Evolutionary conservation across 495 filamentous ascomycete species (phyloP), one percentile per base, ranked within the genome.

Genomic region (Penicillium argentinense): DNA sequence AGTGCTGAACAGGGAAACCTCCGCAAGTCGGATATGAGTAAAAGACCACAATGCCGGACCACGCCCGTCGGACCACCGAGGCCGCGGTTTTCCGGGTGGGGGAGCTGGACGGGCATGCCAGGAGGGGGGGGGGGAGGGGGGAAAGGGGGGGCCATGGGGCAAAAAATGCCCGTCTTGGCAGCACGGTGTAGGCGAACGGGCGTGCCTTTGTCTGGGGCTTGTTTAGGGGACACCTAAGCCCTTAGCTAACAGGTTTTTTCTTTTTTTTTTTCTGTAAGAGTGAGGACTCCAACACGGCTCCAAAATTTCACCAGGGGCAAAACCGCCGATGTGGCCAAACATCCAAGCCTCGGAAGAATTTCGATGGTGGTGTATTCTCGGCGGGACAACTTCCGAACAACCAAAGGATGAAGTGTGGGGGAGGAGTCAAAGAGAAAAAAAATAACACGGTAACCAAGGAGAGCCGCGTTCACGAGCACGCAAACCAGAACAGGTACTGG

Each of bases 271-370:
- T n/a, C n/a, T n/a, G n/a, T n/a, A n/a, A n/a, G n/a, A n/a, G n/a
- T n/a, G n/a, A n/a, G n/a, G n/a, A 33, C 29, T 33, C 29, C 29
- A 33, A 33, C 29, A 33, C 11, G 25, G 25, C 29, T 17, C 29
- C 5, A 33, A 33, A 33, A 33, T 33, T 33, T 33, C 29, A 12
- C 37, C 37, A 27, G 42, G 14, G 12, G 16, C 11, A 17, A 16
- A 28, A 28, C 39, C 39, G 17, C 24, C 24, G 27, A 36, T 36
- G 32, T 36, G 32, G 32, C 32, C 32, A 36, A 1, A 7, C 18
- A 36, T 18, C 51, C 57, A 43, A 54, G 40, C 47, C 40, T 58
- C 57, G 57, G 57, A 49, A 33, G 47, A 58, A 49, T 47, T 24
- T 61, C 54, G 57, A 53, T 9, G 28, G 33, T 16, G 24, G 36